Base-by-base conservation (phyloP, 108 stramenopile species). In the Aureococcus anophagefferens region DNA sequence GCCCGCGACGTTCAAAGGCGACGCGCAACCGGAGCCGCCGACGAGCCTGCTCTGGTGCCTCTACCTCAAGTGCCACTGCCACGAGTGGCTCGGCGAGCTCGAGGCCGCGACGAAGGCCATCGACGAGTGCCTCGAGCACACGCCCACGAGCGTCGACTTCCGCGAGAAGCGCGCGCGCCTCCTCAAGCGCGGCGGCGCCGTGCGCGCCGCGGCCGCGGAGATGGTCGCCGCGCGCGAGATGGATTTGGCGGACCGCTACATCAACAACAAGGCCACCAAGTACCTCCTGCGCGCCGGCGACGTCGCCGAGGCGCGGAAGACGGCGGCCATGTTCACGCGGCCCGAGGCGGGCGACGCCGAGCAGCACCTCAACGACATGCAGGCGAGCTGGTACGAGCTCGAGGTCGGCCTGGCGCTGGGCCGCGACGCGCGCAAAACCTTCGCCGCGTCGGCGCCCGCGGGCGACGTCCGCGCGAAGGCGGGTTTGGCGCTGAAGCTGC, bases 201-300 rank as follows among this genome's bases (percentile, higher is more conserved):
- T 94, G 37, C 74, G 77, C 29, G 82, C 76, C 11, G 98, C 98
- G 35, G 96, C 94, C 0, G 91, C 90, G 68, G 81, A 76, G 30
- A 67, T 97, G 29, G 94, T 96, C 75, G 67, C 79, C 34, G 95
- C 93, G 0, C 81, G 96, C 18, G 87, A 89, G 70, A 76, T 99
- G 40, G 98, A 99, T 79, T 79, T 90, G 62, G 90, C 93, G 65
- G 98, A 99, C 86, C 89, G 96, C 30, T 97, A 96, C 77, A 91
- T 99, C 74, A 99, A 99, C 77, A 96, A 95, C 81, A 93, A 94
- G 78, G 88, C 94, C 21, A 94, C 96, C 0, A 95, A 96, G 78
- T 96, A 94, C 63, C 79, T 96, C 79, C 76, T 99, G 25, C 89
- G 91, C 25, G 92, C 94, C 0, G 94, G 91, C 31, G 82, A 88